Evolutionary conservation across 73 alveolate species (phyloP), one percentile per base, ranked within the genome.

Genomic region (Paramecium sexaurelia): DNA sequence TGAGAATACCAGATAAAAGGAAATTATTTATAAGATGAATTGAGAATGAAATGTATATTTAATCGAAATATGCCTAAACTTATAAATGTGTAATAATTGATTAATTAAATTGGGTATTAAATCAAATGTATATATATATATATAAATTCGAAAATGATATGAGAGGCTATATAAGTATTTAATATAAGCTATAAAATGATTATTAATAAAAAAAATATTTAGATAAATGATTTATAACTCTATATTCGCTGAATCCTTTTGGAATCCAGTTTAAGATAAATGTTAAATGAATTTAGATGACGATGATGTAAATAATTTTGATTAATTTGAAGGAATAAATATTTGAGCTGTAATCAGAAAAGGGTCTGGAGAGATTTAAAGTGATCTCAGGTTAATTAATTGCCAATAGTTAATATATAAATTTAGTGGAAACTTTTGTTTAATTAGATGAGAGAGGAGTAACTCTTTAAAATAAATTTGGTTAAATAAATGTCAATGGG

Each of bases 101-200:
- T 51, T 15, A 51, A 51, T 51, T 51, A 51, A 51, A 51, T 51
- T 51, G 19, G 13, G 27, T 51, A 51, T 15, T 4, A 51, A 51
- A 51, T 51, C 32, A 51, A 51, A 17, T 51, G 67, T 51, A 1
- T 51, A 35, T 3, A 61, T 29, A 61, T 61, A 61, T 29, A 26
- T 61, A 10, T n/a, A 61, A 61, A 61, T 61, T 61, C 83, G 75
- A 61, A 61, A 61, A 61, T 29, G 83, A 61, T 61, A 29, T 32
- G 83, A 61, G 17, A 61, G 83, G 83, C 83, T 61, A 61, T 61
- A 61, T 61, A 51, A 51, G 67, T 51, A 17, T 51, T 17, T 51
- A 51, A 17, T n/a, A 51, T 51, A 51, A 51, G 67, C 67, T 51
- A 51, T 51, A 51, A 51, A 51, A 51, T 61, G 43, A 29, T 61